Base-by-base conservation (phyloP, 78 protist genomes). In the Diacronema lutheri region DNA sequence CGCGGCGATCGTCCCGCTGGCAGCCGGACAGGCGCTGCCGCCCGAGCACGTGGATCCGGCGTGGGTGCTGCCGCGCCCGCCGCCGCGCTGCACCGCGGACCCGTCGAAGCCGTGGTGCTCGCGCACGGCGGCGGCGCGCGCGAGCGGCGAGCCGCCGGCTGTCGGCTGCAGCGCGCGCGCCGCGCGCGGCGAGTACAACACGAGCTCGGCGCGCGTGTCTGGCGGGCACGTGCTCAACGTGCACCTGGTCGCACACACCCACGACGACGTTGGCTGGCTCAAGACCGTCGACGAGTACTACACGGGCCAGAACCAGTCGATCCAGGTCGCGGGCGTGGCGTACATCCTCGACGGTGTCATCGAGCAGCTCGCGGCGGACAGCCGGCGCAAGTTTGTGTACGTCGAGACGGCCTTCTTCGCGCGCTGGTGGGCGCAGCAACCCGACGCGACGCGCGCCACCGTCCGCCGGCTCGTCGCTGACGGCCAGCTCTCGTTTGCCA, bases 401-500 rank as follows among this genome's bases (percentile, higher is more conserved):
- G 89, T 86, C 55, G 89, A 86, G 65, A 50, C 35, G 56, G 62
- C 38, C 33, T 86, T 86, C 69, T 73, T 86, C 74, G 60, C 66
- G 57, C 77, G 83, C 44, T 86, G 89, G 89, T 86, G 86, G 86
- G 44, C 1, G 40, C 92, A 93, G 79, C 96, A 90, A 65, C 46
- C 69, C 13, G 37, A 60, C 12, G 65, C 31, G 20, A 55, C n/a
- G 41, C 83, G 61, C n/a, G 66, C 4, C 26, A 0, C 4, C 29
- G 93, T 93, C 25, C 14, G n/a, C 2, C 19, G 57, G 35, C 80
- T 93, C 25, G 98, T 95, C 23, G 31, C n/a, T 37, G 11, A 44
- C 25, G 94, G 95, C 11, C 95, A 89, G 58, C 92, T 95, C 31
- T 90, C 78, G 78, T 94, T 95, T 55, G 84, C 90, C 57, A 91